A percentile compares a stretch with the other conserved stretches of the same genome.
phyloP scores from a whole-genome alignment of 2,329 filamentous ascomycete species.

The Emmonsiellopsis sp. region DNA sequence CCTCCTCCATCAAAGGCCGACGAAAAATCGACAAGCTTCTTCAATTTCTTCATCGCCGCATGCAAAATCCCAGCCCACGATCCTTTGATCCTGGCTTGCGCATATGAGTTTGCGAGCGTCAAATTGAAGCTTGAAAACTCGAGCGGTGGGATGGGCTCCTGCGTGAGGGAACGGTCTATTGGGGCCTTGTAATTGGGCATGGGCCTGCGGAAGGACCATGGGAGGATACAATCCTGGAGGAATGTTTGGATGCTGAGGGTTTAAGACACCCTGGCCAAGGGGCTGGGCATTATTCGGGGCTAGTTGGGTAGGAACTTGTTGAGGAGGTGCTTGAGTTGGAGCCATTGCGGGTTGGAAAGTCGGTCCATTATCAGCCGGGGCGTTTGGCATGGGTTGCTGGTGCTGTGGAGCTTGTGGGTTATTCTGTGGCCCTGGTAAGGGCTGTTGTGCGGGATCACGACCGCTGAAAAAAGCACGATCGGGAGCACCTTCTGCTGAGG shows the following conservation, averaged over 20 bases:
- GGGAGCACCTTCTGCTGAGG: constrained; percentile 10
- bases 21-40: constrained; percentile 70
- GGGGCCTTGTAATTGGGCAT: constrained; percentile 11
- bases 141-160: constrained; percentile 34
- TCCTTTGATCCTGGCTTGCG: constrained; percentile 82
- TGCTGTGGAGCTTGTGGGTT: background rate
- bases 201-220: background rate
- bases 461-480: background rate
- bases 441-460: background rate
- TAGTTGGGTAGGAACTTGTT: background rate
- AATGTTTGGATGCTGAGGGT: background rate
- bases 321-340: background rate
- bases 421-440: background rate
- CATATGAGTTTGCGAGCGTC: constrained; percentile 89
- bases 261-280: background rate
- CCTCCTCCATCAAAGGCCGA: constrained; percentile 24
- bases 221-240: background rate
- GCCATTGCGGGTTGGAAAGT: background rate
- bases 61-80: constrained; percentile 97
- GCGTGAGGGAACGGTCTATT: constrained; percentile 25
- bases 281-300: background rate
- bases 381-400: constrained; percentile 1
- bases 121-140: constrained; percentile 96
- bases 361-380: constrained; percentile 2
- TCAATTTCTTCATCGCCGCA: constrained; percentile 73